Base-by-base conservation (phyloP, 257 asterid genomes). In the Coffea canephora region DNA sequence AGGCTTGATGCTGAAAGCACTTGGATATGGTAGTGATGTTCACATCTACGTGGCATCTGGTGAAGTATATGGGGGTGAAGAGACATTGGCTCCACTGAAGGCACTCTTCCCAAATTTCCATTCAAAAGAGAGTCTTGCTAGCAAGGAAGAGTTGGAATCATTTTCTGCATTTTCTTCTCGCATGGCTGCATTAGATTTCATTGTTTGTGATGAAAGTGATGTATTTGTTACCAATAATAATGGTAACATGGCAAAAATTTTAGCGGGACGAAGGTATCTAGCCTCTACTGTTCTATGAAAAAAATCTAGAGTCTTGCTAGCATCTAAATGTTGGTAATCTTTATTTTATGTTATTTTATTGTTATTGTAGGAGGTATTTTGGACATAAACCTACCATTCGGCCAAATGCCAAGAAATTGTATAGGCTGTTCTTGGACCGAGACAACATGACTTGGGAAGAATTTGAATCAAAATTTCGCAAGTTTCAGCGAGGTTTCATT, bases 341-440 rank as follows among this genome's bases (percentile, higher is more conserved):
- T 46, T 46, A 39, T 2, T 39, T 39, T 39, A 39, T 39, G 43
- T 74, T 31, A 9, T 74, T 36, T 81, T 81, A 80, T 78, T 78
- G 82, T 39, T 39, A 64, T 41, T 80, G 78, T 90, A 96, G 99
- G 97, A 92, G 99, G 89, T 96, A 92, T 86, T 91, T 96, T 82
- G 98, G 99, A 52, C 99, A 96, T 89, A 96, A 94, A 78, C 96
- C 97, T 23, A 94, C 99, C 5, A 89, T 96, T 79, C 98, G 99
- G 34, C 98, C 99, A 67, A 96, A 96, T 84, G 92, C 97, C 49
- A 96, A 96, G 83, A 96, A 92, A 50, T 71, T 96, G 84, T 87
- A 90, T 81, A 83, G 85, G 75, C 79, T 94, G 77, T 96, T 91
- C 87, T 72, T 83, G 52, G 89, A 80, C 83, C 90, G 94, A 74